Evolutionary conservation across 805 yeast genomes (phyloP), one percentile per base, ranked within the genome.

Genomic region (Sporopachydermia lactativora): DNA sequence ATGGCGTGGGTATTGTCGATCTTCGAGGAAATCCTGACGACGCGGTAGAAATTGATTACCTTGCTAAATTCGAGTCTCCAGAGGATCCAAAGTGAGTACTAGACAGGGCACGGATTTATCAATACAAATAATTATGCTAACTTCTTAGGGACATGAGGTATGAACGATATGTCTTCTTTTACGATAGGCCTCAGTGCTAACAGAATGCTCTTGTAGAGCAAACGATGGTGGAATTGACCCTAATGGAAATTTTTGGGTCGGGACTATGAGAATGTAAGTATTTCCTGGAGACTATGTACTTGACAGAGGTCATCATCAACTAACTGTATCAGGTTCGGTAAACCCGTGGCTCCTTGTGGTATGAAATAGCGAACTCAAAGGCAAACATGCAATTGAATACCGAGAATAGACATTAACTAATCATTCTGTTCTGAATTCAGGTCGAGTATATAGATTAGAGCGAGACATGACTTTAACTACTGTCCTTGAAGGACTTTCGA

Each of bases 201-300:
- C n/a, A n/a, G n/a, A n/a, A n/a, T n/a, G n/a, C n/a, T n/a, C n/a
- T n/a, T n/a, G n/a, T 54, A 65, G 86, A 51, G 79, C 92, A 35
- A 86, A 86, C 52, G 96, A 86, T 54, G 95, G 96, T 0, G 70
- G 73, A 37, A 71, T 85, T 35, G 86, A 83, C 44, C 79, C 82
- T 3, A 62, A 72, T 51, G 95, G 95, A 1, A 68, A 77, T 45
- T 69, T 85, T 39, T 79, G 82, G 71, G 73, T 82, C 39, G 95
- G 96, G 1, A 66, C 88, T 15, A 86, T 86, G 94, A 66, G 66
- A 41, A 49, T 28, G 52, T 51, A 24, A 45, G 38, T 31, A 42
- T 19, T 18, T 44, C 45, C 16, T 11, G 11, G 38, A 15, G 5
- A 11, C 8, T 11, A 8, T 35, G 13, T 11, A 8, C 8, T 35